Evolutionary conservation across 331 rosid genomes (phyloP).

Genomic region (Malus hybrid): DNA sequence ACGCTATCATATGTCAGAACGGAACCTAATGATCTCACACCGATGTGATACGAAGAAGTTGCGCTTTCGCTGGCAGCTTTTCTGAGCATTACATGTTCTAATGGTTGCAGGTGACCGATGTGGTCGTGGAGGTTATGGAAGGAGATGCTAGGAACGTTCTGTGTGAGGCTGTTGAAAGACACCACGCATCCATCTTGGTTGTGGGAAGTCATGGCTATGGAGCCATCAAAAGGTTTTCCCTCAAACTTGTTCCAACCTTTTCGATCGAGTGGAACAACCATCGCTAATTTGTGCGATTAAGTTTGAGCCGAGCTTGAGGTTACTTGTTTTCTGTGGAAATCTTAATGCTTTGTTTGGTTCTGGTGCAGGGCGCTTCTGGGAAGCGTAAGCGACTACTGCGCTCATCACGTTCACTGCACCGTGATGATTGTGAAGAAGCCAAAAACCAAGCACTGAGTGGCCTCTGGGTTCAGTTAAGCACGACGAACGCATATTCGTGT

Average conservation of each 20-base stretch:
- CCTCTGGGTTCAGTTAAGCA: neutral
- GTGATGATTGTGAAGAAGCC: slow-evolving; percentile 80
- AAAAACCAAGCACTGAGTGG: slow-evolving; percentile 39
- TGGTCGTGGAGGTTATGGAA: slow-evolving; percentile 51
- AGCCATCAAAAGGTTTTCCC: slow-evolving; percentile 57
- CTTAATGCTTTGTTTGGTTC: neutral
- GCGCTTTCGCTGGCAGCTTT: neutral
- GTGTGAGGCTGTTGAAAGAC: no score
- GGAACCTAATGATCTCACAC: neutral
- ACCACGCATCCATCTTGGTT: no score
- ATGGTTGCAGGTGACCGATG: slow-evolving; percentile 37
- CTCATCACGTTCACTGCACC: slow-evolving; percentile 66
- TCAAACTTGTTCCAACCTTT: neutral
- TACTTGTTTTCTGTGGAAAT: neutral
- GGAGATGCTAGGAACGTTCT: slow-evolving; percentile 67
- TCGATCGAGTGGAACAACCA: neutral
- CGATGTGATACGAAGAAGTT: neutral
- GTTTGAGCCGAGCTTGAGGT: neutral
- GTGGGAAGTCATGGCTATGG: slow-evolving; percentile 7
- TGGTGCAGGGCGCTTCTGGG: slow-evolving; percentile 67
- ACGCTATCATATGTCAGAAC: neutral
- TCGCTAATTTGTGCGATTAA: neutral
- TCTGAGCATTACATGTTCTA: neutral
- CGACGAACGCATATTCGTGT: no score
- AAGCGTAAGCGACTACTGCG: slow-evolving; percentile 68